Conservation (phyloP, 2,329 filamentous ascomycete species). For the Cladosporium sp. region DNA sequence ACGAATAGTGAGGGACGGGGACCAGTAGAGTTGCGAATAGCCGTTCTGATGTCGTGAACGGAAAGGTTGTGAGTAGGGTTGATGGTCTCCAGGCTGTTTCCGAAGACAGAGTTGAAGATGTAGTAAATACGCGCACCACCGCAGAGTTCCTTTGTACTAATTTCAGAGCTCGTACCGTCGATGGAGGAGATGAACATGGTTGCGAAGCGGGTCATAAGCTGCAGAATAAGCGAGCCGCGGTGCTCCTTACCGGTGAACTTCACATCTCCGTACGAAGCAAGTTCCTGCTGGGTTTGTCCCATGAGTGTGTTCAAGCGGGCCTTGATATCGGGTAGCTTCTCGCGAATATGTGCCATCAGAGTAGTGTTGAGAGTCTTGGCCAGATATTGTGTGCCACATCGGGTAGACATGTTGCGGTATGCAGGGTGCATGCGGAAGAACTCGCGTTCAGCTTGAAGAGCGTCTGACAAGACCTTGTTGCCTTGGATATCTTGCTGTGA, state of each 20-base stretch:
- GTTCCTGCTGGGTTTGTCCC: constrained; percentile 98
- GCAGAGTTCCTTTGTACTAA: constrained; percentile 96
- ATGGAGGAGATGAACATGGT: constrained; percentile 98
- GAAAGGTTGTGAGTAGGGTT: constrained; percentile 95
- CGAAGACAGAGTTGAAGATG: constrained; percentile 98
- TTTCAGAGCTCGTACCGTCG: constrained; percentile 96
- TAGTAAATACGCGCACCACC: constrained; percentile 96
- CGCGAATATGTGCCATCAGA: constrained; percentile 93
- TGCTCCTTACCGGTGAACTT: constrained; percentile 98
- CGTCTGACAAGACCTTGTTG: constrained; percentile 91
- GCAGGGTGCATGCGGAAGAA: constrained; percentile 98
- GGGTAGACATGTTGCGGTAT: constrained; percentile 90
- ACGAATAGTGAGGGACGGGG: constrained; percentile 95
- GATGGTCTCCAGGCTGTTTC: constrained; percentile 91
- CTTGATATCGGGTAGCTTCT: constrained; percentile 95
- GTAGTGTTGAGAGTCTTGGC: constrained; percentile 95
- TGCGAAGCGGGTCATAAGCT: constrained; percentile 97
- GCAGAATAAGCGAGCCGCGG: constrained; percentile 87
- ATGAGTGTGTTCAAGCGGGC: constrained; percentile 95
- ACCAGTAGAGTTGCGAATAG: constrained; percentile 96
- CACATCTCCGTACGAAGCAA: constrained; percentile 96
- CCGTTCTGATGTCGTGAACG: constrained; percentile 90
- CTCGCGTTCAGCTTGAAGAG: constrained; percentile 82
- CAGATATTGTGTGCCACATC: constrained; percentile 91
- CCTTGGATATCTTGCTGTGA: constrained; percentile 98